Evolutionary conservation across 441 rosid species (phyloP), one percentile per base, ranked within the genome.

Genomic region (Mallotus repandus): DNA sequence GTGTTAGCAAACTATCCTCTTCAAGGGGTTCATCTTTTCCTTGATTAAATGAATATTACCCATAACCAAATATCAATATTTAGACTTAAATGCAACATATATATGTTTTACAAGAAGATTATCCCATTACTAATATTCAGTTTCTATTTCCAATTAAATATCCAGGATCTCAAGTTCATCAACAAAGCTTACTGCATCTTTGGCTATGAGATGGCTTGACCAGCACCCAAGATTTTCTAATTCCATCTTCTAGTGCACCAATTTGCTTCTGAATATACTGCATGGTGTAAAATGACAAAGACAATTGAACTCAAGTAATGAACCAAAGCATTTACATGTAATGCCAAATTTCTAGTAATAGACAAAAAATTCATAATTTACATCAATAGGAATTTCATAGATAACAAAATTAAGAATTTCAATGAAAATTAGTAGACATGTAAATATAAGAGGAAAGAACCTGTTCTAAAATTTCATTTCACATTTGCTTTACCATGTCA

Each of bases 231-330:
- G 89, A 87, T 76, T 89, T 90, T 80, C 90, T 85, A 69, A 96
- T 88, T 74, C 90, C 91, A 72, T 85, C 88, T 86, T 93, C 98
- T 68, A 89, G 86, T 66, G 80, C 76, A 79, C 84, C 79, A 73
- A 87, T 74, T 80, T 96, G 96, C 77, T 88, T 93, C 86, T 89
- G 90, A 69, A 92, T 86, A 79, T 85, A 96, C 99, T 96, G 94
- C 80, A 87, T 45, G 50, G 63, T 21, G 71, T 25, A 62, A 32
- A 59, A 7, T 74, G 70, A 63, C n/a, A 22, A 25, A 64, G 18
- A 53, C 38, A 63, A 29, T 48, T 66, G 14, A 66, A 4, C 15
- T 65, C 57, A 29, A 62, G n/a, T 35, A 63, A 62, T 55, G 53
- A 32, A 66, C 25, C 54, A 18, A 66, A 76, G 49, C 2, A 41